Conservation (phyloP, 305 asterid genomes). For the Nicotiana rustica region DNA sequence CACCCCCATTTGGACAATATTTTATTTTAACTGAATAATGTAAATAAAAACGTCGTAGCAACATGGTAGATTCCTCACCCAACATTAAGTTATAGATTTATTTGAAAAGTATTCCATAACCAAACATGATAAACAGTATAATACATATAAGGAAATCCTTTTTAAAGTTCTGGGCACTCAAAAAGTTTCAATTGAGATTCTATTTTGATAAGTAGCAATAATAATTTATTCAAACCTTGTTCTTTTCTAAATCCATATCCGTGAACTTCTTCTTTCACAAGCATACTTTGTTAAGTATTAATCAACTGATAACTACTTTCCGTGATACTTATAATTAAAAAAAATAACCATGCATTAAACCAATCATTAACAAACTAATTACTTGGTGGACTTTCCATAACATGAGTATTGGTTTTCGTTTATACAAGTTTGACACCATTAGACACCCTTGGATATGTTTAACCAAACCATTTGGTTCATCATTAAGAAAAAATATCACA, state of each 20-base stretch:
- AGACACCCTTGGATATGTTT: not conserved
- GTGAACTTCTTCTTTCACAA: not conserved
- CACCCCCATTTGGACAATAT: conserved; percentile 4
- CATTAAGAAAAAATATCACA: not conserved
- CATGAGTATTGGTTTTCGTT: not conserved
- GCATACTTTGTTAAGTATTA: not conserved
- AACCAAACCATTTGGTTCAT: not conserved
- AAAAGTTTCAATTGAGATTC: not conserved
- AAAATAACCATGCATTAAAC: not conserved
- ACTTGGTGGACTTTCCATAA: not conserved
- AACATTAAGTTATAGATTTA: conserved; percentile 18
- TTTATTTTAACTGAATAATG: conserved; percentile 34
- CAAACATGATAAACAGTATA: conserved; percentile 6
- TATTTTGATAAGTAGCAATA: conserved; percentile 4
- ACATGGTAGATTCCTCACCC: conserved; percentile 41
- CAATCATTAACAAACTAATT: not conserved
- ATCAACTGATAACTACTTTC: conserved; percentile 12
- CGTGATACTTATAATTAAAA: not conserved
- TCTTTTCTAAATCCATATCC: not conserved
- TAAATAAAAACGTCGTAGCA: not conserved
- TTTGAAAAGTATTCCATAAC: conserved; percentile 34
- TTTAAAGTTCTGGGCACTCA: not conserved
- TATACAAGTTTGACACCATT: not conserved
- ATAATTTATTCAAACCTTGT: not conserved
- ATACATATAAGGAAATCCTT: not conserved